Percentiles rank a stretch among this genome's conserved stretches.
These are phyloP conservation scores for Emergomyces orientalis DNA, from an alignment of 2,329 filamentous ascomycete species.

Conservation along the genomic window DNA sequence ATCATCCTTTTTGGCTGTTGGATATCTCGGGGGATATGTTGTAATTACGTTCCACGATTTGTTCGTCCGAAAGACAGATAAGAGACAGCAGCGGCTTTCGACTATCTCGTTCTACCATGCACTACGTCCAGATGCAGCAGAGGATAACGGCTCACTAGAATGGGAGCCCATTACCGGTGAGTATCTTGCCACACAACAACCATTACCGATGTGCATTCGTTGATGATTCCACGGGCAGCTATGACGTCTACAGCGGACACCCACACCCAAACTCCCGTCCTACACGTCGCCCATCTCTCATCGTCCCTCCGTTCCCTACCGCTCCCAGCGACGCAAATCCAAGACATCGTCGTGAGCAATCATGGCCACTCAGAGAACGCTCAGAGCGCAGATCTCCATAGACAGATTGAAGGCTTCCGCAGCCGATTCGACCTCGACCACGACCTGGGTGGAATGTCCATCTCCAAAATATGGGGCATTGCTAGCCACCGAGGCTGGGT, in stretches of 20 bases:
- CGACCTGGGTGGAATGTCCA: slow-evolving; percentile 42
- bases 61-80: neutral
- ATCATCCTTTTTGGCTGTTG: slow-evolving; percentile 21
- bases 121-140: neutral
- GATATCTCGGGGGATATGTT: slow-evolving; percentile 21
- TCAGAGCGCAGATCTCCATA: slow-evolving; percentile 22
- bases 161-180: slow-evolving; percentile 30
- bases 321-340: neutral
- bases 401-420: slow-evolving; percentile 25
- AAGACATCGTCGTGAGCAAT: neutral
- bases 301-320: neutral
- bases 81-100: neutral
- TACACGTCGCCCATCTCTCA: neutral
- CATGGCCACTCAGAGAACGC: neutral
- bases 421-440: slow-evolving; percentile 42
- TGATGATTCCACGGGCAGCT: neutral
- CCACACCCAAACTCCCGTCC: neutral
- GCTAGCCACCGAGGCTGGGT: slow-evolving; percentile 34
- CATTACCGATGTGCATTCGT: neutral
- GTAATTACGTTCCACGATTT: slow-evolving; percentile 13
- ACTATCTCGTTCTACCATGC: slow-evolving; percentile 1
- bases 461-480: slow-evolving; percentile 47
- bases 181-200: neutral
- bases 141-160: neutral
- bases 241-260: slow-evolving; percentile 3